Conservation (phyloP, 169 alveolate genomes). For the Eimeria acervulina region DNA sequence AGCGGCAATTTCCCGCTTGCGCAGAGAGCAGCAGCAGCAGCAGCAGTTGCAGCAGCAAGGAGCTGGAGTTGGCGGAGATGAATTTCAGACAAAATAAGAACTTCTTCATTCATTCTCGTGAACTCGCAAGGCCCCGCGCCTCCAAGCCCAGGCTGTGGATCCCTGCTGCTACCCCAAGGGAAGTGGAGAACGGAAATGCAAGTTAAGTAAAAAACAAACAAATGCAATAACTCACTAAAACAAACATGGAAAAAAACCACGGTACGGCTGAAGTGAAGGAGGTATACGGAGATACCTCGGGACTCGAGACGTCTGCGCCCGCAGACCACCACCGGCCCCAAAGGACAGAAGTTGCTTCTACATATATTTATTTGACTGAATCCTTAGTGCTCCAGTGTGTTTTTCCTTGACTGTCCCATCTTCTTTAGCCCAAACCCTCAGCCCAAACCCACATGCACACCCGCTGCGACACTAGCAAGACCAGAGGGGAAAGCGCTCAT, state of each 20-base stretch:
- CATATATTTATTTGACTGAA: background rate
- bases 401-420: background rate
- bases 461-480: background rate
- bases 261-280: background rate
- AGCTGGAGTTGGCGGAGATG: background rate
- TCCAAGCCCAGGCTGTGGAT: background rate
- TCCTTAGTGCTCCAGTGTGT: no score
- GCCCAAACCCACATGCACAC: background rate
- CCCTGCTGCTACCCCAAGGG: background rate
- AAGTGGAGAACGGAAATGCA: background rate
- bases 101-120: background rate
- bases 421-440: background rate
- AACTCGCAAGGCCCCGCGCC: background rate
- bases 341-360: background rate
- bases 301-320: background rate
- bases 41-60: background rate
- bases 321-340: background rate
- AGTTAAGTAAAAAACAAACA: background rate
- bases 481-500: no score
- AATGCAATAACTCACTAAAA: background rate
- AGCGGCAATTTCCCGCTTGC: background rate
- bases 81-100: background rate
- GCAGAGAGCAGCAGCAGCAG: conserved; percentile 25
- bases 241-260: background rate
- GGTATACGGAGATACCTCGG: background rate